phyloP scores from a whole-genome alignment of 768 basidiomycete genomes.

The Suillus spraguei region DNA sequence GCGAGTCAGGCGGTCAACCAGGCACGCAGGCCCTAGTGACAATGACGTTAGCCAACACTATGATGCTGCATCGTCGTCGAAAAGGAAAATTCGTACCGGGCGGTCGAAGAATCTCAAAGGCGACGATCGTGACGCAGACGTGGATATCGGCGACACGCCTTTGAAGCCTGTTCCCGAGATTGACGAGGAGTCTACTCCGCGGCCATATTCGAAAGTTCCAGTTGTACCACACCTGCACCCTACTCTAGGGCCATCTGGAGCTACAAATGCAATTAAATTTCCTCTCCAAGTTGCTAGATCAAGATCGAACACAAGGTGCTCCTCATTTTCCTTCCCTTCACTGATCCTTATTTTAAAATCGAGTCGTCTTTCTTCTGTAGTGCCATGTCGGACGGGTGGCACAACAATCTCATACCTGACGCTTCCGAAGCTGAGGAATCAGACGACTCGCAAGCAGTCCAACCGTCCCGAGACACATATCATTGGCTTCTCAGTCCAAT shows the following conservation, averaged over 20 bases:
- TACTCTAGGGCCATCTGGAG: background rate
- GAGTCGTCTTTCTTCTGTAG: constrained; percentile 4
- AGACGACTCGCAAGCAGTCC: constrained; percentile 18
- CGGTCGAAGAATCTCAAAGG: background rate
- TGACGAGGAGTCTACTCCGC: constrained; percentile 28
- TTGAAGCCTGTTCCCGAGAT: constrained; percentile 7
- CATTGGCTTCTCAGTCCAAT: constrained; percentile 21
- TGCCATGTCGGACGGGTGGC: constrained; percentile 15
- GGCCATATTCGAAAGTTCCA: constrained; percentile 17
- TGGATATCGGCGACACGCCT: background rate
- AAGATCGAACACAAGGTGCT: constrained; percentile 19
- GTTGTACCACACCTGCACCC: background rate
- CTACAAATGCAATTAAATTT: background rate
- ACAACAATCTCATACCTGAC: constrained; percentile 12
- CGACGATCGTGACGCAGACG: background rate
- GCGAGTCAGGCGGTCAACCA: background rate
- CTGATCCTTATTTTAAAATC: background rate
- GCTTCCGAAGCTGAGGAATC: constrained; percentile 22
- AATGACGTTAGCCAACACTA: background rate
- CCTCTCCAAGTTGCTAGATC: constrained; percentile 26
- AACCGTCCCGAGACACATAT: background rate
- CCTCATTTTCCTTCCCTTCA: background rate
- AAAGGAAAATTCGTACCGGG: background rate
- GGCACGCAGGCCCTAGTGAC: background rate
- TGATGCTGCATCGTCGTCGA: background rate